Evolutionary conservation across 441 rosid species (phyloP).

Genomic region (Raphanus hybrid): DNA sequence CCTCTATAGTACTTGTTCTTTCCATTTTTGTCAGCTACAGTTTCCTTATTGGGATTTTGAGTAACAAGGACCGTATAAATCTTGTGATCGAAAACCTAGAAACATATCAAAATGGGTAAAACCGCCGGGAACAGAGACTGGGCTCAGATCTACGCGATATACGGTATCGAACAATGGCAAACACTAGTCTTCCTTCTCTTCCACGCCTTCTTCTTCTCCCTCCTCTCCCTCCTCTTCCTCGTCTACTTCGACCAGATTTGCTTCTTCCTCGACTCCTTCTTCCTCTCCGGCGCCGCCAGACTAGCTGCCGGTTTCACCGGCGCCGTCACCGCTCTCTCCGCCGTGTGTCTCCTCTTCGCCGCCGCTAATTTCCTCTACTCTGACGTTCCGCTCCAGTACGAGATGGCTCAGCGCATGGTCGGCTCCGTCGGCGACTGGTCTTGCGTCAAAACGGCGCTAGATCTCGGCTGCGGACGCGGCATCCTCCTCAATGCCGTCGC

Average conservation of each 20-base stretch:
- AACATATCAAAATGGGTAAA: slow-evolving; percentile 47
- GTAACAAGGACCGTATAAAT: background rate
- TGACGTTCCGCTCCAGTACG: slow-evolving; percentile 73
- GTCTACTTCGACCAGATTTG: slow-evolving; percentile 64
- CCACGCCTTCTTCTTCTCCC: slow-evolving; percentile 76
- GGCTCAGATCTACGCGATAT: slow-evolving; percentile 90
- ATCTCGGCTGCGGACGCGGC: slow-evolving; percentile 93
- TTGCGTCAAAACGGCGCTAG: slow-evolving; percentile 78
- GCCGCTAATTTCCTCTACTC: slow-evolving; percentile 92
- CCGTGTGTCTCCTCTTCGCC: slow-evolving; percentile 80
- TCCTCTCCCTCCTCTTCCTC: slow-evolving; percentile 60
- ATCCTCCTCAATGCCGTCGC: slow-evolving; percentile 92
- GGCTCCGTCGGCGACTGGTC: slow-evolving; percentile 85
- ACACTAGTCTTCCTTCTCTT: slow-evolving; percentile 71
- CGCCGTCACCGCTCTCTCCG: slow-evolving; percentile 76
- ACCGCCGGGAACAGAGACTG: slow-evolving; percentile 59
- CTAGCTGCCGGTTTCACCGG: slow-evolving; percentile 84
- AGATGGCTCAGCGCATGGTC: slow-evolving; percentile 94
- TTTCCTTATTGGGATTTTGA: background rate
- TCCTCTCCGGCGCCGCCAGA: slow-evolving; percentile 57
- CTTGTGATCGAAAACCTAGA: slow-evolving; percentile 11
- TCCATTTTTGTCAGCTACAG: background rate
- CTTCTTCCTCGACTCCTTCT: slow-evolving; percentile 53
- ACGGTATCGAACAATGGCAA: slow-evolving; percentile 92
- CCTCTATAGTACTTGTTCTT: slow-evolving; percentile 8